These are phyloP conservation scores for Aspergillus felis DNA, from an alignment of 2,329 filamentous ascomycete genomes.

Conservation along the genomic window DNA sequence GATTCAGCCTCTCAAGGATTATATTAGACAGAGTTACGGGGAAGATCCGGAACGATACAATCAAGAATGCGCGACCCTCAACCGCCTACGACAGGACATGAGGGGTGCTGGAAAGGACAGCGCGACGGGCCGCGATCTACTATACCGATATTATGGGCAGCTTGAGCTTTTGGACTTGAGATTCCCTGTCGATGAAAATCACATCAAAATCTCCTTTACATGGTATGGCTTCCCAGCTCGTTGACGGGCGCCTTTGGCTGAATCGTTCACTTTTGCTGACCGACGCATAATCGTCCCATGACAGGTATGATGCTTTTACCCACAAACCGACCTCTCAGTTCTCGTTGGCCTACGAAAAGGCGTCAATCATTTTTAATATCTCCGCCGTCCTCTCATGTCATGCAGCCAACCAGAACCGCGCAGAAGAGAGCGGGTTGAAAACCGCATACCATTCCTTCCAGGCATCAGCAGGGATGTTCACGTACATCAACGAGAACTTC, in stretches of 20 bases:
- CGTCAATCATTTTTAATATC: constrained; percentile 99
- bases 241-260: background rate
- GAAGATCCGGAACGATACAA: constrained; percentile 95
- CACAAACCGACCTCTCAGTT: constrained; percentile 97
- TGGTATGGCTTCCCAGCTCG: constrained; percentile 58
- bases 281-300: constrained; percentile 1
- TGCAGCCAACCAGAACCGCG: constrained; percentile 85
- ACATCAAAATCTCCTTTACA: constrained; percentile 98
- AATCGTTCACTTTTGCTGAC: background rate
- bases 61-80: constrained; percentile 91
- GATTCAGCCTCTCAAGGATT: constrained; percentile 84
- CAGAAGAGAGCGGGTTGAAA: constrained; percentile 89
- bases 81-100: constrained; percentile 96
- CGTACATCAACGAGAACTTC: constrained; percentile 99
- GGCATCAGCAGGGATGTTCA: constrained; percentile 98
- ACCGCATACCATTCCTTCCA: constrained; percentile 98
- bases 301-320: constrained; percentile 98
- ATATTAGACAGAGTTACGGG: constrained; percentile 90
- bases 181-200: constrained; percentile 96
- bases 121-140: constrained; percentile 82
- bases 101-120: constrained; percentile 95
- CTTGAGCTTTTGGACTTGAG: constrained; percentile 89
- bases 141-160: constrained; percentile 97
- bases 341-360: constrained; percentile 95
- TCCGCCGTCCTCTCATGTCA: constrained; percentile 95